phyloP scores from a whole-genome alignment of 306 rosid genomes.

The Gleditsia sinensis region DNA sequence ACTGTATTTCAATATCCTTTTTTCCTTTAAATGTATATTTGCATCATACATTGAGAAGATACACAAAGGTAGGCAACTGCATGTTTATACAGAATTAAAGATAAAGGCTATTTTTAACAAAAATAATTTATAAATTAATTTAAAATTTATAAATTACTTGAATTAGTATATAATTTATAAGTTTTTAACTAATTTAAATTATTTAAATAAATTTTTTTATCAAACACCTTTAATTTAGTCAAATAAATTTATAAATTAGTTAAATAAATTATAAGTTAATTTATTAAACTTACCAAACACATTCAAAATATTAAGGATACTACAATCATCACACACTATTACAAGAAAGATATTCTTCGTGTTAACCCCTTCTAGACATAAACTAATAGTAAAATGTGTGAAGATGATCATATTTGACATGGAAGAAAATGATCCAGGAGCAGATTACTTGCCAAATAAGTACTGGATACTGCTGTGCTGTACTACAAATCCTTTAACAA shows the following conservation, averaged over 20 bases:
- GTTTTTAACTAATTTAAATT: too few relatives aligned
- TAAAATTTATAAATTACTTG: too few relatives aligned
- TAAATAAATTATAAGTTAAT: too few relatives aligned
- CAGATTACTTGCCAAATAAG: slow-evolving; percentile 1
- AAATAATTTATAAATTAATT: too few relatives aligned
- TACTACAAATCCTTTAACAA: slow-evolving; percentile 16
- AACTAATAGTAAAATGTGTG: not conserved
- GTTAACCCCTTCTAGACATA: not conserved
- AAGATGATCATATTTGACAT: not conserved
- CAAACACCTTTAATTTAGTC: too few relatives aligned
- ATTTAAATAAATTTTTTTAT: too few relatives aligned
- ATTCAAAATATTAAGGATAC: not conserved
- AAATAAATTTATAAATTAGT: too few relatives aligned
- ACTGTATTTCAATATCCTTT: not conserved
- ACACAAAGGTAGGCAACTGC: not conserved
- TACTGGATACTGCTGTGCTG: slow-evolving; percentile 18
- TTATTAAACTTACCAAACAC: too few relatives aligned
- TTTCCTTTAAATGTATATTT: not conserved
- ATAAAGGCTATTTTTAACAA: too few relatives aligned
- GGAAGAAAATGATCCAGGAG: slow-evolving; percentile 13
- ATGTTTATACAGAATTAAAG: not conserved
- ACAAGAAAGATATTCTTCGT: slow-evolving; percentile 4
- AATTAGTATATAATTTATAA: too few relatives aligned
- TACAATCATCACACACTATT: not conserved
- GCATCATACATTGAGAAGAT: not conserved